Percentiles rank a stretch among this genome's conserved stretches.
Conservation (phyloP, 768 basidiomycete species). For the Mycena latifolia region DNA sequence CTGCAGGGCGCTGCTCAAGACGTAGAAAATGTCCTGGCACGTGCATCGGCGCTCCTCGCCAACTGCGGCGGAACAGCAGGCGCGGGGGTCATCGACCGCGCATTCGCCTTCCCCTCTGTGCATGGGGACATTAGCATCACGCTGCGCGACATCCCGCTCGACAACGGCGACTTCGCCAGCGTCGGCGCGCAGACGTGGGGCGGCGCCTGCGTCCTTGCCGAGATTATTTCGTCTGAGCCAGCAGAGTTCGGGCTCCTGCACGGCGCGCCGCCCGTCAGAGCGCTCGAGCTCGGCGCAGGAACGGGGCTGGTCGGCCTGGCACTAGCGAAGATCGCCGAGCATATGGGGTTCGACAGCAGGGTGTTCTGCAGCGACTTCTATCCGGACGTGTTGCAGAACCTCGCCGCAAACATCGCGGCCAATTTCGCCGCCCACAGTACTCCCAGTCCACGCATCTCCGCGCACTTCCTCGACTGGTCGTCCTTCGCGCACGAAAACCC, state of each 20-base stretch:
- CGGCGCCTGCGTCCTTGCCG: slow-evolving; percentile 83
- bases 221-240: slow-evolving; percentile 75
- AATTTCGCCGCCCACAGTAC: slow-evolving; percentile 61
- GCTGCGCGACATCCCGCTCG: slow-evolving; percentile 77
- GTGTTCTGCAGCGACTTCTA: slow-evolving; percentile 86
- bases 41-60: slow-evolving; percentile 74
- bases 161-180: slow-evolving; percentile 76
- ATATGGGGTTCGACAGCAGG: slow-evolving; percentile 38
- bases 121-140: slow-evolving; percentile 49
- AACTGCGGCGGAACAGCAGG: slow-evolving; percentile 73
- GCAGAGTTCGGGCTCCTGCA: slow-evolving; percentile 57
- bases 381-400: slow-evolving; percentile 77
- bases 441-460: slow-evolving; percentile 20
- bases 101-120: slow-evolving; percentile 57
- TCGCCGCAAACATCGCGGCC: slow-evolving; percentile 66
- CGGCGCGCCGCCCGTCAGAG: slow-evolving; percentile 44
- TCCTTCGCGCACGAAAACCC: slow-evolving; percentile 39
- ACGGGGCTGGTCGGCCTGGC: slow-evolving; percentile 85
- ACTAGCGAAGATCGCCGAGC: slow-evolving; percentile 55
- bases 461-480: slow-evolving; percentile 74
- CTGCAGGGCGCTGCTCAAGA: slow-evolving; percentile 30
- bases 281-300: slow-evolving; percentile 88
- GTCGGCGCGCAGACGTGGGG: slow-evolving; percentile 95
- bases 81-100: slow-evolving; percentile 68
- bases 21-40: slow-evolving; percentile 57